A percentile compares a stretch with the other conserved stretches of the same genome.
phyloP scores from a whole-genome alignment of 768 basidiomycete genomes.

The Lactarius vividus region DNA sequence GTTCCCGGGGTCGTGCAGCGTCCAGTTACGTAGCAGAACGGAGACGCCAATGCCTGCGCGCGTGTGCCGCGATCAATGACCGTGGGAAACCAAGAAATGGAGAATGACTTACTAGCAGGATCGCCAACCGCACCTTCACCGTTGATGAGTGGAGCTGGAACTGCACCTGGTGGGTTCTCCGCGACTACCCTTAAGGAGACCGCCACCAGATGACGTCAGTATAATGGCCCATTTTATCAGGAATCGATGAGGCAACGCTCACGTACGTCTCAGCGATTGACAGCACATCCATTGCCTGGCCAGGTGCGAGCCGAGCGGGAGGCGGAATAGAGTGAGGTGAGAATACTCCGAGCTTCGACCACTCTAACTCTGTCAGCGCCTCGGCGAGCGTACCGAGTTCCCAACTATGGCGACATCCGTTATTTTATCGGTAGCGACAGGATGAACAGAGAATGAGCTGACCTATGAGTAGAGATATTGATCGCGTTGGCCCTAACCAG shows the following conservation, averaged over 20 bases:
- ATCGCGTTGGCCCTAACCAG: slow-evolving; percentile 13
- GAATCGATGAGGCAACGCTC: not conserved
- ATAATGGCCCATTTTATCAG: not conserved
- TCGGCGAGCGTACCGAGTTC: slow-evolving; percentile 56
- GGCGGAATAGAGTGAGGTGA: slow-evolving; percentile 42
- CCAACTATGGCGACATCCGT: slow-evolving; percentile 42
- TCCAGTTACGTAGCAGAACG: slow-evolving; percentile 55
- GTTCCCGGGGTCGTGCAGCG: slow-evolving; percentile 36
- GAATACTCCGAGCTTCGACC: slow-evolving; percentile 51
- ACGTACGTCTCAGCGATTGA: slow-evolving; percentile 42
- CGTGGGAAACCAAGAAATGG: not conserved
- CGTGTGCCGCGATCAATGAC: not conserved
- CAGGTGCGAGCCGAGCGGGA: slow-evolving; percentile 32
- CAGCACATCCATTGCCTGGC: slow-evolving; percentile 42
- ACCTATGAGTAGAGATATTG: slow-evolving; percentile 20
- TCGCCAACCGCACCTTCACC: slow-evolving; percentile 56
- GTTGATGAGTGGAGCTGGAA: slow-evolving; percentile 43
- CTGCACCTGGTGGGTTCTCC: slow-evolving; percentile 36
- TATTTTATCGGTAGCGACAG: not conserved
- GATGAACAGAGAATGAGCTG: not conserved
- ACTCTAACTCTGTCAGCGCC: slow-evolving; percentile 51
- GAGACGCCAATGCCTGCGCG: slow-evolving; percentile 48
- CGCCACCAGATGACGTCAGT: slow-evolving; percentile 4
- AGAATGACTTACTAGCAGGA: slow-evolving; percentile 48
- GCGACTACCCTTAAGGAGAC: slow-evolving; percentile 38